These are phyloP conservation scores for Trichosporon sp. DNA, from an alignment of 1,284 basidiomycete species.

Conservation along the genomic window DNA sequence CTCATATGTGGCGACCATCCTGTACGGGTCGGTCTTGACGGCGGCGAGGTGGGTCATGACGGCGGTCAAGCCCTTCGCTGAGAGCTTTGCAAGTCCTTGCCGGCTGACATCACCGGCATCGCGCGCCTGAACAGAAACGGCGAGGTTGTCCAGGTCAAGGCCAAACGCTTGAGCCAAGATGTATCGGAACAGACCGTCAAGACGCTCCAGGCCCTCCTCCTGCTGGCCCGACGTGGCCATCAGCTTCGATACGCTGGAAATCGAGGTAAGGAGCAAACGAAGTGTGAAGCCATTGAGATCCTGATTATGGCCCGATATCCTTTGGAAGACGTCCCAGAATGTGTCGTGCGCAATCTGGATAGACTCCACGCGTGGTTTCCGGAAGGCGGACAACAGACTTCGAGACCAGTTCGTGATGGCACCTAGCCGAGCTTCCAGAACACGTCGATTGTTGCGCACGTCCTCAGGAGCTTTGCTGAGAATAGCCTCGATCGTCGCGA, in stretches of 20 bases:
- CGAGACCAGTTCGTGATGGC: conserved; percentile 9
- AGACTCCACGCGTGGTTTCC: background rate
- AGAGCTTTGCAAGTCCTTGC: background rate
- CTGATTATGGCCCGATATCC: conserved; percentile 5
- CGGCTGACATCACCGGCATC: background rate
- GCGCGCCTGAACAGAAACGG: conserved; percentile 7
- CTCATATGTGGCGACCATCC: conserved; percentile 13
- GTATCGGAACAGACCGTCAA: conserved; percentile 12
- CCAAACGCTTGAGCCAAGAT: conserved; percentile 14
- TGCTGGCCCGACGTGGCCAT: background rate
- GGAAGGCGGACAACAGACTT: background rate
- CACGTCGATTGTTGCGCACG: background rate
- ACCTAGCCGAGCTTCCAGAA: conserved; percentile 12
- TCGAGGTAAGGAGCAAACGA: conserved; percentile 10
- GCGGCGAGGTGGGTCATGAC: conserved; percentile 6
- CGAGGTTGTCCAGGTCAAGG: conserved; percentile 15
- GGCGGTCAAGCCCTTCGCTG: conserved; percentile 9
- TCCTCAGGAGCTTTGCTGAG: conserved; percentile 5
- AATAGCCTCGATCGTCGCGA: conserved; percentile 9
- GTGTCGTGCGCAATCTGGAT: conserved; percentile 8
- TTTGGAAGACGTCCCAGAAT: conserved; percentile 17
- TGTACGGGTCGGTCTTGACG: conserved; percentile 1
- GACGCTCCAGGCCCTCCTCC: background rate
- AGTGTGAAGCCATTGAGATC: conserved; percentile 7
- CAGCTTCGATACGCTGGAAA: conserved; percentile 3